Evolutionary conservation across 805 yeast genomes (phyloP), one percentile per base, ranked within the genome.

Genomic region (Yarrowia bubula): DNA sequence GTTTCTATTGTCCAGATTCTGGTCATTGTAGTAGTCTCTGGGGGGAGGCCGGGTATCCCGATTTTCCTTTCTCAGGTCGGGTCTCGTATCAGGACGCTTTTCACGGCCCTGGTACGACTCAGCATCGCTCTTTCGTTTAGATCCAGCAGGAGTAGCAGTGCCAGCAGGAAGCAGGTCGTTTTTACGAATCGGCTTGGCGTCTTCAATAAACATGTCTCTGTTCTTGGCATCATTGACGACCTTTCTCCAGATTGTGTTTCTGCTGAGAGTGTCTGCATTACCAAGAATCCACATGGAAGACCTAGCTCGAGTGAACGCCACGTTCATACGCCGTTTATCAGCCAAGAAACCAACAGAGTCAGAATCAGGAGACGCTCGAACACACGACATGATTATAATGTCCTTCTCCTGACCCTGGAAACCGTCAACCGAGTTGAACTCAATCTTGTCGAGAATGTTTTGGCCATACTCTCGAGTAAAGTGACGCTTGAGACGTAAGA

Each of bases 361-460:
- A 1, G 68, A 67, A 8, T 81, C 83, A 13, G 83, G 79, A 55
- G 86, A 88, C 0, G 98, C 97, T 71, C 99, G 84, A 4, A 95
- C 99, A 84, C 98, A 93, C 0, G 98, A 92, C 80, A 95, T 87
- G 57, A 95, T 84, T 68, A 95, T 90, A 53, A 95, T 85, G 68
- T 93, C 98, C 75, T 93, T 95, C 73, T 95, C 99, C 75, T 95
- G 98, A 68, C 97, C 98, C 78, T 92, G 99, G 74, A 92, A 95
- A 0, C 98, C 99, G 81, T 95, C 99, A 67, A 95, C 92, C 0
- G 99, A 91, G 72, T 92, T 92, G 77, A 95, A 92, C 72, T 90
- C 96, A 57, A 96, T 85, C 63, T 84, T 86, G 35, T 83, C 80
- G 17, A 82, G 74, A 38, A 93, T 87, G 3, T 78, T 72, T 1